Percentiles rank a stretch among this genome's conserved stretches.
Conservation (phyloP, 2,329 filamentous ascomycete species). For the Alternaria metachromatica region DNA sequence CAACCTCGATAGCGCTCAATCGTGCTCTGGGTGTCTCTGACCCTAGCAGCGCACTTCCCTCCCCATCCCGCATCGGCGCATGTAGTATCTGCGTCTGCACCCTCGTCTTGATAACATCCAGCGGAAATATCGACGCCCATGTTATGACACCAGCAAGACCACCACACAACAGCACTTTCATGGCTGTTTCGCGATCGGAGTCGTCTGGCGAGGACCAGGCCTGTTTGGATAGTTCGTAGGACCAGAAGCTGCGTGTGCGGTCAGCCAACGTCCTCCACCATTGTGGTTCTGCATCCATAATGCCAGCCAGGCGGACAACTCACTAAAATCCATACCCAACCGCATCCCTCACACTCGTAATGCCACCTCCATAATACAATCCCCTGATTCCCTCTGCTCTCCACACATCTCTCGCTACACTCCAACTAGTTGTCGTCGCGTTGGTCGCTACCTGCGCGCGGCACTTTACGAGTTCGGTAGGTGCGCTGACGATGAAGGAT, state of each 20-base stretch:
- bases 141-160: conserved; percentile 86
- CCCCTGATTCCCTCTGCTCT: conserved; percentile 68
- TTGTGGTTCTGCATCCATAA: background rate
- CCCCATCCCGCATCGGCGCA: conserved; percentile 9
- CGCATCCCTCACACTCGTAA: conserved; percentile 83
- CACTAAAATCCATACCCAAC: conserved; percentile 96
- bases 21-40: conserved; percentile 33
- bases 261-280: background rate
- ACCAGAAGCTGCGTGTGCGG: conserved; percentile 74
- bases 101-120: conserved; percentile 91
- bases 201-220: conserved; percentile 57
- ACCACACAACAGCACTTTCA: conserved; percentile 79
- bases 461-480: conserved; percentile 91
- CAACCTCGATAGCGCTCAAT: conserved; percentile 67
- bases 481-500: conserved; percentile 84
- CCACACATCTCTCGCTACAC: conserved; percentile 68
- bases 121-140: conserved; percentile 88
- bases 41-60: conserved; percentile 31
- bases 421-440: conserved; percentile 60
- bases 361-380: conserved; percentile 78
- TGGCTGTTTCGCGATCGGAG: conserved; percentile 58
- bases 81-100: conserved; percentile 73
- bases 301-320: conserved; percentile 24
- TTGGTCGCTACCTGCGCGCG: conserved; percentile 72
- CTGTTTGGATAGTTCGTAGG: conserved; percentile 78